These are phyloP conservation scores for Paraphoma chrysanthemicola DNA, from an alignment of 2,329 filamentous ascomycete genomes.

Conservation along the genomic window DNA sequence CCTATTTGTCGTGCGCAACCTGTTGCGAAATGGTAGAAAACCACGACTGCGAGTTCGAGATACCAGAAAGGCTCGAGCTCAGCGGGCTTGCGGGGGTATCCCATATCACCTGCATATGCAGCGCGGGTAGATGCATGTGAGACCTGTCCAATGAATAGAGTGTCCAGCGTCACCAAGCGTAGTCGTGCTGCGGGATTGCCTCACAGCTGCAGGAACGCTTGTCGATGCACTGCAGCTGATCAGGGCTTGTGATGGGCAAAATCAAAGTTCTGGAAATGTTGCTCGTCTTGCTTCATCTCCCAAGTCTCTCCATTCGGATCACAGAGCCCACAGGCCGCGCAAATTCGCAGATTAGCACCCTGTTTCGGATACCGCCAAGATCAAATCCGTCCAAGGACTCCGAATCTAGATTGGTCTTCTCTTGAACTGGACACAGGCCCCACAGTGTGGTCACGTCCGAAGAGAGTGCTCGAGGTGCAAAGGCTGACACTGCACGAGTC, in stretches of 20 bases:
- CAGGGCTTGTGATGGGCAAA: slow-evolving; percentile 12
- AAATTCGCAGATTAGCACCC: slow-evolving; percentile 2
- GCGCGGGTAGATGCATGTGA: slow-evolving; percentile 43
- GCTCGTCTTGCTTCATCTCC: slow-evolving; percentile 11
- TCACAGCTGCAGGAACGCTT: slow-evolving; percentile 48
- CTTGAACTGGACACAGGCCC: slow-evolving; percentile 43
- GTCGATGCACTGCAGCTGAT: slow-evolving; percentile 31
- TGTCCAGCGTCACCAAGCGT: slow-evolving; percentile 19
- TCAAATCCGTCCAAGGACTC: slow-evolving; percentile 29
- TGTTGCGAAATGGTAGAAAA: slow-evolving; percentile 13
- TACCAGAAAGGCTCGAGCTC: slow-evolving; percentile 4
- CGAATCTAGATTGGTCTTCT: slow-evolving; percentile 41
- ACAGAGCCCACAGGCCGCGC: neutral
- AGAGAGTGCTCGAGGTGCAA: slow-evolving; percentile 27
- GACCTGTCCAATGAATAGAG: slow-evolving; percentile 35
- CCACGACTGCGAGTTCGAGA: neutral
- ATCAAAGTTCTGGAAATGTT: slow-evolving; percentile 20
- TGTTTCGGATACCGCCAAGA: slow-evolving; percentile 17
- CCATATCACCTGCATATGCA: slow-evolving; percentile 49
- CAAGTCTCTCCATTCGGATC: slow-evolving; percentile 7
- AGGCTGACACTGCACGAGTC: slow-evolving; percentile 24
- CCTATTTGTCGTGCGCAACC: slow-evolving; percentile 28
- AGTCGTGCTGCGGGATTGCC: slow-evolving; percentile 42
- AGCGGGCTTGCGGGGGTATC: slow-evolving; percentile 30
- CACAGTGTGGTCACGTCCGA: slow-evolving; percentile 33